Evolutionary conservation across 2,329 filamentous ascomycete genomes (phyloP), one percentile per base, ranked within the genome.

Genomic region (Colletotrichum sp.): DNA sequence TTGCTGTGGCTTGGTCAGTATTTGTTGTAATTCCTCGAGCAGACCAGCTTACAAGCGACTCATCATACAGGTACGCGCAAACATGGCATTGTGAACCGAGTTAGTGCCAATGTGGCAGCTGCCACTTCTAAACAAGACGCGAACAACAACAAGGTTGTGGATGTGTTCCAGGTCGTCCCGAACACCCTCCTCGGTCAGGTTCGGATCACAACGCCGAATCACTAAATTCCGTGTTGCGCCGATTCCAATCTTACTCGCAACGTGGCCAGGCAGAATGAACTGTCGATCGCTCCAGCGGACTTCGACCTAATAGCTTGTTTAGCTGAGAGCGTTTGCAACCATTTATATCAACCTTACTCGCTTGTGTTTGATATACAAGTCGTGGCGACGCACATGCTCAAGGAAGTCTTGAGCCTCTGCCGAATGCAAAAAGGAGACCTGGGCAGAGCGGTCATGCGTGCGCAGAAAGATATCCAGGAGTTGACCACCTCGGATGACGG

Each of bases 121-220:
- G 6, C 88, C 88, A 21, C 88, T 86, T 4, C 85, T 83, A 82
- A 94, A 93, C 9, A 85, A 84, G 60, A 97, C 85, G 59, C 90
- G 90, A 80, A 97, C 88, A 13, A 98, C 90, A 26, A 93, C 87
- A 2, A 98, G 88, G 77, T 95, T 94, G 85, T 96, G 93, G 76
- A 98, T 96, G 82, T 98, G 95, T 28, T 96, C 93, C 48, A 97
- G 88, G 79, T 98, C 94, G 6, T 93, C 89, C 13, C 93, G 92
- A 77, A 98, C 92, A 18, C 85, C 84, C 9, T 90, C 85, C 78
- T 93, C 93, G 0, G 92, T 95, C 78, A 94, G 86, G 69, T 86
- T 89, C 69, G 85, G 85, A 79, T 87, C 87, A 78, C 90, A 91
- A 12, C 89, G 89, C 73, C 90, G 90, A 57, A 98, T 90, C 24